Evolutionary conservation across 495 filamentous ascomycete species (phyloP).

Genomic region (Chaetomidium leptoderma): DNA sequence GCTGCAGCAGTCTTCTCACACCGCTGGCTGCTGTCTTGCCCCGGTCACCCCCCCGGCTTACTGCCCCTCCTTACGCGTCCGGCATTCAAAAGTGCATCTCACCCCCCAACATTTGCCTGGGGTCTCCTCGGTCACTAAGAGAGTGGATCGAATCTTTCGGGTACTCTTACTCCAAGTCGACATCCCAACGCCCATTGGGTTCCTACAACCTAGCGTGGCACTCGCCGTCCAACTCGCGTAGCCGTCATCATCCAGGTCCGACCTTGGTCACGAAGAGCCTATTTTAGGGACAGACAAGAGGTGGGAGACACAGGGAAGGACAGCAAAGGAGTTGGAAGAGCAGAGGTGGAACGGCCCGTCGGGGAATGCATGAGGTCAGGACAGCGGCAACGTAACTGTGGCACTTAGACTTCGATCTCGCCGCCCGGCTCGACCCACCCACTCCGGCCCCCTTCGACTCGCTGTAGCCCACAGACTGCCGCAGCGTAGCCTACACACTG

Average conservation of each 20-base stretch:
- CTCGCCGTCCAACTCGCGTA: background rate
- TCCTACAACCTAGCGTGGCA: background rate
- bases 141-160: background rate
- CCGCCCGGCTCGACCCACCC: background rate
- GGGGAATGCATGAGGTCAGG: background rate
- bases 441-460: background rate
- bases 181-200: background rate
- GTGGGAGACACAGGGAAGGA: background rate
- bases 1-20: background rate
- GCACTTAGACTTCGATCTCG: background rate
- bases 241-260: background rate
- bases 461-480: background rate
- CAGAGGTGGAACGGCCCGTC: too few relatives aligned
- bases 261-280: background rate
- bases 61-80: background rate
- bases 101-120: background rate
- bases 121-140: background rate
- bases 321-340: background rate
- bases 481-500: constrained; percentile 7
- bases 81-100: background rate
- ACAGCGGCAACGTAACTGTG: background rate
- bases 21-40: background rate
- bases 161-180: background rate
- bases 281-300: background rate
- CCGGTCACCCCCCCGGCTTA: background rate